These are phyloP conservation scores for Breviolum minutum DNA, from an alignment of 73 alveolate species.

Conservation along the genomic window DNA sequence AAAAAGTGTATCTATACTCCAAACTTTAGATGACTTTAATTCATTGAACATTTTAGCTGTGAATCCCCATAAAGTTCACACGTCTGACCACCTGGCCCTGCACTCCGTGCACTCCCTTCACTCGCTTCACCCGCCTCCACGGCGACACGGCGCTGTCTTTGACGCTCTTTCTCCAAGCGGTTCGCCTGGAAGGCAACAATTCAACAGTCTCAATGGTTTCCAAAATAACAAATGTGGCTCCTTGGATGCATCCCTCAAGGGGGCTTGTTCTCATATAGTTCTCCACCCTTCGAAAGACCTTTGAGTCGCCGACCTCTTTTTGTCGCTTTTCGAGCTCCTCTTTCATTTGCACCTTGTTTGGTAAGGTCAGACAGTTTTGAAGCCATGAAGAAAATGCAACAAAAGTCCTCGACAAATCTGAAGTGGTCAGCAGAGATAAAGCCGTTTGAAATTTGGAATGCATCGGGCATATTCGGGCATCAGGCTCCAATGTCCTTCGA, in stretches of 20 bases:
- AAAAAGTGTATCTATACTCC: neutral
- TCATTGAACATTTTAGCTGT: neutral
- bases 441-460: no score
- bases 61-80: neutral
- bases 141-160: constrained; percentile 68
- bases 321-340: constrained; percentile 75
- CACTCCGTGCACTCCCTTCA: neutral
- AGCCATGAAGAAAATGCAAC: neutral
- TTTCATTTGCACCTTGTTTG: constrained; percentile 57
- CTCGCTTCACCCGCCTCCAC: constrained; percentile 27
- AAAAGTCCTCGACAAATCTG: neutral
- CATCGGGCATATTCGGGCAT: neutral
- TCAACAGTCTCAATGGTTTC: neutral
- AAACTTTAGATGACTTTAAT: neutral
- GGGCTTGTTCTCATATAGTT: neutral
- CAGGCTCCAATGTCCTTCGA: neutral
- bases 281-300: no score
- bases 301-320: neutral
- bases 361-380: neutral
- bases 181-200: constrained; percentile 17
- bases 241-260: neutral
- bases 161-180: constrained; percentile 87
- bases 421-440: neutral
- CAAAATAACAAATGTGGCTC: no score
- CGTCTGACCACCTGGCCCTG: neutral